Evolutionary conservation across 2,329 filamentous ascomycete genomes (phyloP).

Genomic region (Dothistroma septosporum): DNA sequence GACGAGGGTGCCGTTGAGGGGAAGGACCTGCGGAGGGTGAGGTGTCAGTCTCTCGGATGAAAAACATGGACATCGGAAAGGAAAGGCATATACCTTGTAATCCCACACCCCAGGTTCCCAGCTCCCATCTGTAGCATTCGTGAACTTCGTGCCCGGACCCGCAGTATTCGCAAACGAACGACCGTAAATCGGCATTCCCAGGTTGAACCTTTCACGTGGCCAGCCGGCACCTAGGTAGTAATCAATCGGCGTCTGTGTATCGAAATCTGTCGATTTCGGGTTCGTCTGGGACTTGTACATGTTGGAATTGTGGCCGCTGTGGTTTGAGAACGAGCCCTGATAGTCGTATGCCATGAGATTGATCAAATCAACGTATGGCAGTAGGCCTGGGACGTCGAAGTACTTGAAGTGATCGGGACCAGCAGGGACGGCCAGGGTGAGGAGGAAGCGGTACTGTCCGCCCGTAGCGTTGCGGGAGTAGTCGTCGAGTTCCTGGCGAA

Average conservation of each 20-base stretch:
- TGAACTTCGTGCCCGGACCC: conserved; percentile 65
- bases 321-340: conserved; percentile 55
- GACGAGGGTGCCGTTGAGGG: conserved; percentile 55
- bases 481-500: conserved; percentile 36
- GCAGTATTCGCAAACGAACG: conserved; percentile 75
- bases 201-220: conserved; percentile 64
- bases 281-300: conserved; percentile 57
- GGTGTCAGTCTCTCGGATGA: no score
- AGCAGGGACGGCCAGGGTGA: conserved; percentile 42
- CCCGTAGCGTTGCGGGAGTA: conserved; percentile 28
- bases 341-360: conserved; percentile 50
- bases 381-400: conserved; percentile 38
- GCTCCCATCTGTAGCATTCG: conserved; percentile 67
- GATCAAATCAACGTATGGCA: conserved; percentile 43
- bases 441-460: conserved; percentile 37
- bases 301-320: conserved; percentile 73
- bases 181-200: conserved; percentile 90
- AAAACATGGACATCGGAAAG: no score
- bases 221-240: conserved; percentile 62
- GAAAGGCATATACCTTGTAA: conserved; percentile 19
- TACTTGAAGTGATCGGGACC: conserved; percentile 41
- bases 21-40: conserved; percentile 51
- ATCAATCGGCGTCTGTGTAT: conserved; percentile 63
- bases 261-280: conserved; percentile 69
- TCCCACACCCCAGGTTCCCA: conserved; percentile 75